Conservation (phyloP, 306 rosid species). For the Corylus americana region DNA sequence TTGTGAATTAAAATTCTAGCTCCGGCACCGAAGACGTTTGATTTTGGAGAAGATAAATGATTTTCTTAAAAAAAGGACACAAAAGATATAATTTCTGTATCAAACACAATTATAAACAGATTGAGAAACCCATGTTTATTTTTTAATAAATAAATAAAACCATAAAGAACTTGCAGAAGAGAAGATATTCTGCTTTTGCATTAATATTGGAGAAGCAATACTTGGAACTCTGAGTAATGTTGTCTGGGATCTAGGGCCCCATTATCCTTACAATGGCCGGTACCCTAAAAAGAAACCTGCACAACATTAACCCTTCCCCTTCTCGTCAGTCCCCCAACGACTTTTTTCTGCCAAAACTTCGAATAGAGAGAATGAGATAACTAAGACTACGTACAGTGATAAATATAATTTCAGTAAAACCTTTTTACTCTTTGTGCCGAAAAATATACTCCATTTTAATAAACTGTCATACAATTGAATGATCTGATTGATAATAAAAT, state of each 20-base stretch:
- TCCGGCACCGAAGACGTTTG: too few relatives aligned
- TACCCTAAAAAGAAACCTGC: neutral
- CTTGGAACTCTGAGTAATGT: neutral
- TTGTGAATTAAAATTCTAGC: too few relatives aligned
- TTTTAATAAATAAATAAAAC: too few relatives aligned
- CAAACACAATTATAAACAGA: neutral
- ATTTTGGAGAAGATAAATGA: neutral
- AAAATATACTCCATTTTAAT: too few relatives aligned
- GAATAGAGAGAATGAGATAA: neutral
- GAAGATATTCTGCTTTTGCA: neutral
- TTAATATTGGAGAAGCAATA: neutral
- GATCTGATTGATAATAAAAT: too few relatives aligned
- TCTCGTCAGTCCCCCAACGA: slow-evolving; percentile 14
- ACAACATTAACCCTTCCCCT: slow-evolving; percentile 9
- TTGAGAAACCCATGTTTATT: neutral
- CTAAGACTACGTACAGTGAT: neutral
- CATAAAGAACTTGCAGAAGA: neutral
- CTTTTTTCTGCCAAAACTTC: neutral
- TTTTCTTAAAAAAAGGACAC: neutral
- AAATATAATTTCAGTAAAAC: neutral
- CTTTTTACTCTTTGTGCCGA: neutral
- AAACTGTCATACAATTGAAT: too few relatives aligned
- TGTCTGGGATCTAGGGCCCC: slow-evolving; percentile 7
- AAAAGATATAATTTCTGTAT: neutral
- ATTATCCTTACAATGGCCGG: neutral